Evolutionary conservation across 768 basidiomycete genomes (phyloP).

Genomic region (Trichaptum fuscoviolaceum): DNA sequence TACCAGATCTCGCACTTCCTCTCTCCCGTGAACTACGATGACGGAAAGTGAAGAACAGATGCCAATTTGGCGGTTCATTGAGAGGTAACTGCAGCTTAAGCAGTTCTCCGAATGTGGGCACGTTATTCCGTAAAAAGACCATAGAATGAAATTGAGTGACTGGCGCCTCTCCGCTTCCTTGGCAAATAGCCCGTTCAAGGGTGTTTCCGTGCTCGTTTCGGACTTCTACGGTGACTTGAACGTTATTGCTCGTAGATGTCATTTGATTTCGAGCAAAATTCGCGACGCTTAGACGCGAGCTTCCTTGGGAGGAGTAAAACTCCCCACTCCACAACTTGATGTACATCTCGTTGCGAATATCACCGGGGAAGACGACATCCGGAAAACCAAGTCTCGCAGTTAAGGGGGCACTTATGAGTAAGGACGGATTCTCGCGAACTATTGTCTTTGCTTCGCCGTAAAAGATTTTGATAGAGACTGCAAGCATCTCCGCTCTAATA

Average conservation of each 20-base stretch:
- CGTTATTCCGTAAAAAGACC: conserved; percentile 82
- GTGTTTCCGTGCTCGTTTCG: conserved; percentile 62
- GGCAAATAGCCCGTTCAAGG: conserved; percentile 68
- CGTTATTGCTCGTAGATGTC: conserved; percentile 53
- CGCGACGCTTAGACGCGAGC: conserved; percentile 49
- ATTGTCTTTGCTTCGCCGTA: conserved; percentile 75
- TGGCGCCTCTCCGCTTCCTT: conserved; percentile 80
- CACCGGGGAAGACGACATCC: conserved; percentile 92
- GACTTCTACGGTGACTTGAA: conserved; percentile 91
- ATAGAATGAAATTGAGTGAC: conserved; percentile 83
- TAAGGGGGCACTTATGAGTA: conserved; percentile 75
- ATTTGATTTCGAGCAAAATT: conserved; percentile 56
- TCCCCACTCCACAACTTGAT: conserved; percentile 95
- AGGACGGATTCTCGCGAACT: conserved; percentile 75
- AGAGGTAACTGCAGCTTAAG: conserved; percentile 79
- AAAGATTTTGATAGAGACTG: conserved; percentile 81
- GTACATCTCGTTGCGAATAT: conserved; percentile 91
- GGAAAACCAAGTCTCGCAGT: conserved; percentile 90
- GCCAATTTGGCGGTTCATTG: conserved; percentile 69
- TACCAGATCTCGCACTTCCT: conserved; percentile 27
- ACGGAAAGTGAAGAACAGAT: conserved; percentile 92
- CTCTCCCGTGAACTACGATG: conserved; percentile 53
- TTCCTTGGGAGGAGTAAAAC: conserved; percentile 54
- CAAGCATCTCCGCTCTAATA: conserved; percentile 77
- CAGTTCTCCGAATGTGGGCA: conserved; percentile 90